A percentile compares a stretch with the other conserved stretches of the same genome.
phyloP scores from a whole-genome alignment of 495 filamentous ascomycete species.

The Cercophora samala region DNA sequence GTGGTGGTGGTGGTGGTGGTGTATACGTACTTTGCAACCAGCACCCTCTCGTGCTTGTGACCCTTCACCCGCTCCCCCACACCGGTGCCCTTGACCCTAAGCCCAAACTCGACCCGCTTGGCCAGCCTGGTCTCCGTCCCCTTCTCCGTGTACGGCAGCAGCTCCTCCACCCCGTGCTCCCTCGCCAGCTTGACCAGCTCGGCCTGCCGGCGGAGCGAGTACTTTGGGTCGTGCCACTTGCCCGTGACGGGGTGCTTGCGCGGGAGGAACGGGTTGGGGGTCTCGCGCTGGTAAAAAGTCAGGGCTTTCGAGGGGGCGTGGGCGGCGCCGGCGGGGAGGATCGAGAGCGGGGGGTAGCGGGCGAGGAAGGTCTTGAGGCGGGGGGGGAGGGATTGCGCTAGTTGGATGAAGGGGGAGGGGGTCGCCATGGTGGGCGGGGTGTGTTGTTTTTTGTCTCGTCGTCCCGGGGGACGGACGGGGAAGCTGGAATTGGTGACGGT shows the following conservation, averaged over 20 bases:
- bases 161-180: conserved; percentile 74
- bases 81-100: conserved; percentile 85
- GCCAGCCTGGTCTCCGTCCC: conserved; percentile 63
- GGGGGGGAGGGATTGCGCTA: conserved; percentile 65
- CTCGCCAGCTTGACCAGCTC: conserved; percentile 85
- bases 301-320: conserved; percentile 42
- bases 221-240: conserved; percentile 74
- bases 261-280: conserved; percentile 71
- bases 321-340: conserved; percentile 45
- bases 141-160: conserved; percentile 77
- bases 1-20: too few species aligned
- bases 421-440: conserved; percentile 26
- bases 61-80: conserved; percentile 92
- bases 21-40: conserved; percentile 64
- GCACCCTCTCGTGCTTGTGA: conserved; percentile 83
- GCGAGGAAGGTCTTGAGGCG: conserved; percentile 85
- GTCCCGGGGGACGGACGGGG: conserved; percentile 23
- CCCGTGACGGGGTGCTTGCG: conserved; percentile 67
- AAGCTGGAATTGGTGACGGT: neutral
- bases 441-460: conserved; percentile 35
- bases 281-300: conserved; percentile 44
- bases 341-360: conserved; percentile 69
- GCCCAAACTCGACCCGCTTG: conserved; percentile 65
- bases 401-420: conserved; percentile 46
- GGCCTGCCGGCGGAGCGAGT: conserved; percentile 81